Base-by-base conservation (phyloP, 805 yeast genomes). In the Starmerella sp. region DNA sequence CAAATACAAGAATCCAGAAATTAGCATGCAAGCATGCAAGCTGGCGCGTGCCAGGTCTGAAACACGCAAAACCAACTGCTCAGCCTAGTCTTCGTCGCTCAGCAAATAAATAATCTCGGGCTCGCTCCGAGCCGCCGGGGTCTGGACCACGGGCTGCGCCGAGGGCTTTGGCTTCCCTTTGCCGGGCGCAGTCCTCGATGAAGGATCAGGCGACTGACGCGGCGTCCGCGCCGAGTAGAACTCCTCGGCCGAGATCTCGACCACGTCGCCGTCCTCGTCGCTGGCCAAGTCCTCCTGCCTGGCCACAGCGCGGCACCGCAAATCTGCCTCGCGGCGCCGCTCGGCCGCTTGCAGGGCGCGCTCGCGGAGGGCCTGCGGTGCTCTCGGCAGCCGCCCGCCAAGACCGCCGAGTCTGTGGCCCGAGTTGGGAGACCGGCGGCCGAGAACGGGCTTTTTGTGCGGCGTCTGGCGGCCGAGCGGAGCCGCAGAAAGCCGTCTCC, bases 291-390 rank as follows among this genome's bases (percentile, higher is more conserved):
- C 55, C 28, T 51, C 36, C 10, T 30, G 22, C 6, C 13, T n/a
- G 4, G 34, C n/a, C 4, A 54, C 57, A 2, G 57, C 56, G 14
- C 58, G 57, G 48, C 66, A 61, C 8, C 51, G 47, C 15, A n/a
- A 9, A 47, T 62, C 65, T n/a, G 63, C 61, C 38, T 51, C 43
- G 5, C 61, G 51, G 46, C 93, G 69, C 54, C 82, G 68, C 56
- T 82, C 83, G 0, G 87, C 82, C 1, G 95, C 93, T 56, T 73
- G 75, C 15, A 78, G 63, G 45, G 79, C 75, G 48, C 78, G 65
- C 6, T 73, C 77, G 38, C 80, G 70, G 50, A 77, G 58, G 52
- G 39, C 48, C 53, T 11, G 59, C 46, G 53, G 57, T 68, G 66
- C 0, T 66, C 59, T 54, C 73, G 80, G 42, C 14, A 36, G 37